Evolutionary conservation across 2,329 filamentous ascomycete genomes (phyloP).

Genomic region (Fusarium scirpi): DNA sequence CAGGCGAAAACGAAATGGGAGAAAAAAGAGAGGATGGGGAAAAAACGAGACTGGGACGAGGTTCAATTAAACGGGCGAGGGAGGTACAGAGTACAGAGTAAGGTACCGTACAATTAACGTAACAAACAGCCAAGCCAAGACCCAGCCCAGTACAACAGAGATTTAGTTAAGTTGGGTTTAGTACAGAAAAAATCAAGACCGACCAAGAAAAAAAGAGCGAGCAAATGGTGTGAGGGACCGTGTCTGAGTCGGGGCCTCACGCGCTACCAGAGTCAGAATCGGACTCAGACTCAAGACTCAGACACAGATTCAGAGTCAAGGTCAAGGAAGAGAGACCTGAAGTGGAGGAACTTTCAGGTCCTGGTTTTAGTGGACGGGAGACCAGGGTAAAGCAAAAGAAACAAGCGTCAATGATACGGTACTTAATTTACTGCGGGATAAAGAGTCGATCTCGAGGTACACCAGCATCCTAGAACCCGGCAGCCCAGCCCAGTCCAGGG

Average conservation of each 20-base stretch:
- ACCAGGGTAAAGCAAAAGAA: slow-evolving; percentile 21
- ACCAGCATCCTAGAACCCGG: neutral
- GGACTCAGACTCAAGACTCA: neutral
- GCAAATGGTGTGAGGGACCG: slow-evolving; percentile 43
- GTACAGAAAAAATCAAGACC: slow-evolving; percentile 12
- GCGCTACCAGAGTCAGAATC: slow-evolving; percentile 34
- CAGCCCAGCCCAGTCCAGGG: slow-evolving; percentile 13
- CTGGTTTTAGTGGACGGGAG: slow-evolving; percentile 30
- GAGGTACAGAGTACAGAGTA: slow-evolving; percentile 3
- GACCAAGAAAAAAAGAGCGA: slow-evolving; percentile 9
- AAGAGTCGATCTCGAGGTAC: slow-evolving; percentile 22
- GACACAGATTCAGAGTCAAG: slow-evolving; percentile 19
- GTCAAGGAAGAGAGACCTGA: slow-evolving; percentile 15
- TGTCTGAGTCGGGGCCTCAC: slow-evolving; percentile 45
- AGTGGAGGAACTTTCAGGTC: slow-evolving; percentile 27
- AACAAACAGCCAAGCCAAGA: neutral
- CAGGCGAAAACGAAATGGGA: slow-evolving; percentile 21
- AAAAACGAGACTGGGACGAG: slow-evolving; percentile 16
- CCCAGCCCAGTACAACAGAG: slow-evolving; percentile 2
- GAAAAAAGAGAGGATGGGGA: slow-evolving; percentile 29
- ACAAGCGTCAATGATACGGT: slow-evolving; percentile 26
- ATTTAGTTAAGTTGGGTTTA: slow-evolving; percentile 20
- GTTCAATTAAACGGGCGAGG: slow-evolving; percentile 35
- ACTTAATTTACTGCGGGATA: slow-evolving; percentile 22
- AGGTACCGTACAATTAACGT: slow-evolving; percentile 20